phyloP scores from a whole-genome alignment of 1,284 basidiomycete species.

The Exobasidium cylindrosporum region DNA sequence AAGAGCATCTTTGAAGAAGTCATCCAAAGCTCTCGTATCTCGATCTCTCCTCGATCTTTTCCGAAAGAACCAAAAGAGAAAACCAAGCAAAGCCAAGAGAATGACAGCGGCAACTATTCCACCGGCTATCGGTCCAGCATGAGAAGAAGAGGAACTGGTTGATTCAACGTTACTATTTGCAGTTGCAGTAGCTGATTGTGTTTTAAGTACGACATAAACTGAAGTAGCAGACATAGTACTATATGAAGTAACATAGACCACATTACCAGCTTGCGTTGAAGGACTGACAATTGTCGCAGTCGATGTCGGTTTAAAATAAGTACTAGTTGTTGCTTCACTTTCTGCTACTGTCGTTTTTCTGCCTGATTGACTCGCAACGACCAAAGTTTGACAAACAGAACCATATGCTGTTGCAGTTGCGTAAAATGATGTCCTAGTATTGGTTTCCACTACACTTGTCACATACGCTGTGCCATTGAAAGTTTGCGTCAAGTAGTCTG shows the following conservation, averaged over 20 bases:
- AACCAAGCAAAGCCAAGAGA: not conserved
- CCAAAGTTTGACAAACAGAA: not conserved
- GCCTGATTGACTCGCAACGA: not conserved
- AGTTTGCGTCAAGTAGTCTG: not conserved
- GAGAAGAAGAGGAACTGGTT: not conserved
- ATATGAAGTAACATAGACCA: not conserved
- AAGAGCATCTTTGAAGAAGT: slow-evolving; percentile 1
- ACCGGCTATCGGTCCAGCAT: slow-evolving; percentile 7
- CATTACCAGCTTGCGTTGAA: not conserved
- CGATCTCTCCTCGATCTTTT: not conserved
- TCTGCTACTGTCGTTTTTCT: not conserved
- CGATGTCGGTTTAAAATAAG: not conserved
- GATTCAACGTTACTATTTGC: not conserved
- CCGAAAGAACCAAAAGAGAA: not conserved
- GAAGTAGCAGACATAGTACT: not conserved
- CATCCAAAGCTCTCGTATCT: not conserved
- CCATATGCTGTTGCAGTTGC: not conserved
- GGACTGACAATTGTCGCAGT: slow-evolving; percentile 1
- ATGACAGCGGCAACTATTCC: not conserved
- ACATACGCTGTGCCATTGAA: not conserved
- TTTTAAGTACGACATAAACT: not conserved
- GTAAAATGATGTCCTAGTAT: not conserved
- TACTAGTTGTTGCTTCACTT: not conserved
- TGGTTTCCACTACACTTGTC: not conserved
- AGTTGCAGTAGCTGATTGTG: not conserved